Evolutionary conservation across 1,284 basidiomycete genomes (phyloP).

Genomic region (Farysia itapuensis): DNA sequence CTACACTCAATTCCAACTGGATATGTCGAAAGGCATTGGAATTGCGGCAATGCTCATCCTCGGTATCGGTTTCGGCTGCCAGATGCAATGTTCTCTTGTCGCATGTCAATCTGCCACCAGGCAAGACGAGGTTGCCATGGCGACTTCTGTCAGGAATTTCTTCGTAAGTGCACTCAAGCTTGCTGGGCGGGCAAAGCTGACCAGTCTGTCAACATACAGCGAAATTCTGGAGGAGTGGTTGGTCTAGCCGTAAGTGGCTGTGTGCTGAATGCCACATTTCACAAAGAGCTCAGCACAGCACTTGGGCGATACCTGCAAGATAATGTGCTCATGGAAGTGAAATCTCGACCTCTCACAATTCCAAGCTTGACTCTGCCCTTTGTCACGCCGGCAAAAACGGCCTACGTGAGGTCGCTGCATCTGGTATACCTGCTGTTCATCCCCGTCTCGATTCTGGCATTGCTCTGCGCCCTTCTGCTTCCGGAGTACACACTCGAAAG

Average conservation of each 20-base stretch:
- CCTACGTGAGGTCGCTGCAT: slow-evolving; percentile 4
- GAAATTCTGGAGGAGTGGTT: slow-evolving; percentile 10
- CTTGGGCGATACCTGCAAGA: neutral
- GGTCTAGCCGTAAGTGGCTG: slow-evolving; percentile 1
- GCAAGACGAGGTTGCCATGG: slow-evolving; percentile 9
- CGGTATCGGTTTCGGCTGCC: slow-evolving; percentile 11
- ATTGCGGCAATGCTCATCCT: slow-evolving; percentile 3
- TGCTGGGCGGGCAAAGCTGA: no score
- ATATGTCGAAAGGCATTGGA: neutral
- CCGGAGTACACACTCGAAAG: slow-evolving; percentile 10
- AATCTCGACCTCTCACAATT: slow-evolving; percentile 3
- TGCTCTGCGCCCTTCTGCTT: slow-evolving; percentile 2
- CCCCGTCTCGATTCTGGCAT: slow-evolving; percentile 5
- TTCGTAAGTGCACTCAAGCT: slow-evolving; percentile 3
- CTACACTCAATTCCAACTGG: neutral
- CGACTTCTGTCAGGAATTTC: slow-evolving; percentile 15
- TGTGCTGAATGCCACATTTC: slow-evolving; percentile 4
- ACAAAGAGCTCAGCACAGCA: neutral
- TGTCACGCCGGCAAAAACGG: neutral
- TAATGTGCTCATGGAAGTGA: neutral
- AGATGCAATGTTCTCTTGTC: slow-evolving; percentile 14
- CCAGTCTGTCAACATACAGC: neutral
- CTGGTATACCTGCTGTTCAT: slow-evolving; percentile 7
- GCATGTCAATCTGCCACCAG: slow-evolving; percentile 4
- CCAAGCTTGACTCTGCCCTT: neutral